Evolutionary conservation across 75 land plant species (phyloP).

Genomic region (Picea glauca): DNA sequence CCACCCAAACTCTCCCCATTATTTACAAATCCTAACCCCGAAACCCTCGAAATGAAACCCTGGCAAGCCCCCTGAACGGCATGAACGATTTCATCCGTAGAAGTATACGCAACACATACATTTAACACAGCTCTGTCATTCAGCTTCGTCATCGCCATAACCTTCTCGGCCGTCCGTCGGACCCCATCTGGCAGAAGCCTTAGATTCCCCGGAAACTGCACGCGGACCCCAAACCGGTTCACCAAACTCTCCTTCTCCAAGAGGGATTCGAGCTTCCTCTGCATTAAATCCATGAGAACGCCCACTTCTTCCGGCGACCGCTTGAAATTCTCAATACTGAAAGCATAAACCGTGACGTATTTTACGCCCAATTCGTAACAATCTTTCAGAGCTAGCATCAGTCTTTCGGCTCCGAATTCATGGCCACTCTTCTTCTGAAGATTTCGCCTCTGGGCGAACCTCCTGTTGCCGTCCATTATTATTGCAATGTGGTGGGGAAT

Average conservation of each 20-base stretch:
- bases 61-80: conserved; percentile 28
- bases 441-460: conserved; percentile 36
- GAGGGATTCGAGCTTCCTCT: conserved; percentile 46
- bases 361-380: conserved; percentile 58
- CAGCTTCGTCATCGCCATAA: conserved; percentile 37
- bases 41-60: not conserved
- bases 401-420: conserved; percentile 31
- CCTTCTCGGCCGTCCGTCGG: conserved; percentile 43
- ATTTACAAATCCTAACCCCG: too few species aligned
- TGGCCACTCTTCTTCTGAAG: conserved; percentile 35
- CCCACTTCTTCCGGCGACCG: conserved; percentile 50
- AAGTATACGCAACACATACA: conserved; percentile 63
- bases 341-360: conserved; percentile 61
- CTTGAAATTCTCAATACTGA: conserved; percentile 73
- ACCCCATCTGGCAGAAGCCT: conserved; percentile 38
- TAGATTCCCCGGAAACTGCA: conserved; percentile 52
- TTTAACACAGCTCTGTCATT: conserved; percentile 37
- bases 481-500: conserved; percentile 64
- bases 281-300: conserved; percentile 51
- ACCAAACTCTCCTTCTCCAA: conserved; percentile 32
- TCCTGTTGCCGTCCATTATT: conserved; percentile 73
- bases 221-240: conserved; percentile 35
- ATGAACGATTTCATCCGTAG: conserved; percentile 58
- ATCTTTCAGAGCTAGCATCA: conserved; percentile 35
- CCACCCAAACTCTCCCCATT: too few species aligned